These are phyloP conservation scores for Escallonia rubra DNA, from an alignment of 129 eudicot species.

Conservation along the genomic window DNA sequence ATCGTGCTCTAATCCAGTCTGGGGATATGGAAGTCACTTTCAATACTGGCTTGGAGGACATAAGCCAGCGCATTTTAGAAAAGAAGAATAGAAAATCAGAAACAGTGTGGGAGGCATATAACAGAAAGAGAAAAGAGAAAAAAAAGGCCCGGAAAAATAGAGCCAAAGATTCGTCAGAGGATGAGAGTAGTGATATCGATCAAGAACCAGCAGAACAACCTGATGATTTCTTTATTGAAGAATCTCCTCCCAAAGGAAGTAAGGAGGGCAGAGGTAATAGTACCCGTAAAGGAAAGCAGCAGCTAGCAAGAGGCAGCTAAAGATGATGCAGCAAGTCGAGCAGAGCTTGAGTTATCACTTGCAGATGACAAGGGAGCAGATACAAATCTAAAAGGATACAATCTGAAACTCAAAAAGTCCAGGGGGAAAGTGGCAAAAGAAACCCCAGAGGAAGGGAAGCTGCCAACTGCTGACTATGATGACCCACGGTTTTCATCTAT, in stretches of 20 bases:
- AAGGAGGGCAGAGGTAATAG: constrained; percentile 19
- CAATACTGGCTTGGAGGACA: constrained; percentile 78
- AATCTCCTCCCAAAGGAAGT: constrained; percentile 13
- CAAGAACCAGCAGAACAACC: constrained; percentile 45
- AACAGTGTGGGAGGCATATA: constrained; percentile 86
- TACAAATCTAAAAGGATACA: constrained; percentile 68
- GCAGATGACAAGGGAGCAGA: constrained; percentile 68
- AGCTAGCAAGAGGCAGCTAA: constrained; percentile 21
- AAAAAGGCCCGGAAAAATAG: constrained; percentile 56
- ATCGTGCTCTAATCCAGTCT: constrained; percentile 72
- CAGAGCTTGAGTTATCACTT: constrained; percentile 84
- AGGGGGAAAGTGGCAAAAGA: constrained; percentile 71
- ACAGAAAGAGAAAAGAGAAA: constrained; percentile 69
- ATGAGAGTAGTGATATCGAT: constrained; percentile 50
- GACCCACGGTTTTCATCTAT: constrained; percentile 79
- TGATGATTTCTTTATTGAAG: constrained; percentile 76
- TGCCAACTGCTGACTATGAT: constrained; percentile 56
- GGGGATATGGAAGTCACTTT: constrained; percentile 97
- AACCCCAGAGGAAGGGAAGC: constrained; percentile 52
- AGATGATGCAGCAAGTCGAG: constrained; percentile 69
- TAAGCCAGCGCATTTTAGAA: constrained; percentile 77
- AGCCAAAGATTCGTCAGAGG: constrained; percentile 68
- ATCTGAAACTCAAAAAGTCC: constrained; percentile 56
- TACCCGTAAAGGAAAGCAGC: constrained; percentile 16
- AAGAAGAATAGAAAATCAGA: constrained; percentile 77